These are phyloP conservation scores for Phylloporus rhodoxanthus DNA, from an alignment of 768 basidiomycete genomes.

Conservation along the genomic window DNA sequence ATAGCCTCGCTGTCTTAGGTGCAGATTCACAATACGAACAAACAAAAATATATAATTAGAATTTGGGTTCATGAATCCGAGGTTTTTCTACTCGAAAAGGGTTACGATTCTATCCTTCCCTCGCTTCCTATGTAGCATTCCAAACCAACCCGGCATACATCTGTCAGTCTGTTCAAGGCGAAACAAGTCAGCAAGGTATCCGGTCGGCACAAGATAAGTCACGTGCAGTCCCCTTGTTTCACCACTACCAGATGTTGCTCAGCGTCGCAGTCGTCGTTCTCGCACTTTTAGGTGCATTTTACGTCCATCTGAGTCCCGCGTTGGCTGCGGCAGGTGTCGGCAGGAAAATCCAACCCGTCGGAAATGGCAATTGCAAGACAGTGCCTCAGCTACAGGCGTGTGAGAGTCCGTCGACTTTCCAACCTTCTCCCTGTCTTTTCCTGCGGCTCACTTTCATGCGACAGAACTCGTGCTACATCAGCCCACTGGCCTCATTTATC, in stretches of 20 bases:
- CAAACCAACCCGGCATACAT: too few relatives aligned
- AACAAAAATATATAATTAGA: too few relatives aligned
- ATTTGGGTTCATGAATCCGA: too few relatives aligned
- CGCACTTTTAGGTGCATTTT: constrained; percentile 40
- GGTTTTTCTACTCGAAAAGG: too few relatives aligned
- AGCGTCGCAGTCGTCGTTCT: constrained; percentile 24
- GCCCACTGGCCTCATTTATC: constrained; percentile 50
- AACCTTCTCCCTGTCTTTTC: neutral
- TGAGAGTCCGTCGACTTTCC: constrained; percentile 44
- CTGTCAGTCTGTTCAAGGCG: too few relatives aligned
- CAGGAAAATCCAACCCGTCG: constrained; percentile 40
- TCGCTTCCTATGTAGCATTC: too few relatives aligned
- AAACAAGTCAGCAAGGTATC: too few relatives aligned
- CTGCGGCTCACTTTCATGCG: constrained; percentile 9
- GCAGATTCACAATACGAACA: too few relatives aligned
- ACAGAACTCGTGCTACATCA: constrained; percentile 57
- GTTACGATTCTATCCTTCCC: too few relatives aligned
- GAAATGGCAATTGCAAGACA: constrained; percentile 43
- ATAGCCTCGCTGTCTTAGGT: too few relatives aligned
- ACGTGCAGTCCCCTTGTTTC: neutral
- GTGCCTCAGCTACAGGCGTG: constrained; percentile 58
- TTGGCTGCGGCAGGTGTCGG: constrained; percentile 40
- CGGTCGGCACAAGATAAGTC: too few relatives aligned
- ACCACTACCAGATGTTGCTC: neutral
- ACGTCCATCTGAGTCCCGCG: constrained; percentile 44